Conservation (phyloP, 2,329 filamentous ascomycete genomes). For the Colletotrichum viniferum region DNA sequence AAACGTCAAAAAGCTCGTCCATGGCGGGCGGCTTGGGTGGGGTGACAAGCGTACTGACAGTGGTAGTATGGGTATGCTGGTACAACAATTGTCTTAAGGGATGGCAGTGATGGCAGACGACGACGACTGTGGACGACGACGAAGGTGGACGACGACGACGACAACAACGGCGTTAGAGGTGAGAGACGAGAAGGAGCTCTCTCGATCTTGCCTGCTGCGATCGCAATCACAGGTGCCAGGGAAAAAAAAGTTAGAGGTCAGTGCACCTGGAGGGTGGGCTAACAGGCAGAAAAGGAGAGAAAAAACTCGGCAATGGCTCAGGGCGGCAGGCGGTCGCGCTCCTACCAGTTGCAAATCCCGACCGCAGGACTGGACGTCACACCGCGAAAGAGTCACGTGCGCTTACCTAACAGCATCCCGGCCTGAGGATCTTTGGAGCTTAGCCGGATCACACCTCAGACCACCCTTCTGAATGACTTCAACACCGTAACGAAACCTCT, state of each 20-base stretch:
- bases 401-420: background rate
- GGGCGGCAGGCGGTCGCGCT: slow-evolving; percentile 5
- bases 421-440: slow-evolving; percentile 13
- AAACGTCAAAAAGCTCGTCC: slow-evolving; percentile 85
- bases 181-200: background rate
- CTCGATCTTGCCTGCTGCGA: slow-evolving; percentile 6
- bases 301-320: background rate
- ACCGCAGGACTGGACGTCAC: background rate
- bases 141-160: background rate
- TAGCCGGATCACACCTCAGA: slow-evolving; percentile 18
- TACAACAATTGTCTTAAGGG: background rate
- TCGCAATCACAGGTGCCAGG: background rate
- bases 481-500: slow-evolving; percentile 13
- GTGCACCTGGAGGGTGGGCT: background rate
- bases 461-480: slow-evolving; percentile 18
- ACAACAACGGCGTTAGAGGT: background rate
- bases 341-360: background rate
- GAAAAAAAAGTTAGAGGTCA: background rate
- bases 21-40: slow-evolving; percentile 41
- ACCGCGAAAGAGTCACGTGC: background rate
- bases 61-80: background rate
- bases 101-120: background rate
- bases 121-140: background rate
- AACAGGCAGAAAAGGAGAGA: background rate
- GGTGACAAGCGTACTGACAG: background rate